phyloP scores from a whole-genome alignment of 2,329 filamentous ascomycete genomes.

The Thielaviopsis ethacetica region DNA sequence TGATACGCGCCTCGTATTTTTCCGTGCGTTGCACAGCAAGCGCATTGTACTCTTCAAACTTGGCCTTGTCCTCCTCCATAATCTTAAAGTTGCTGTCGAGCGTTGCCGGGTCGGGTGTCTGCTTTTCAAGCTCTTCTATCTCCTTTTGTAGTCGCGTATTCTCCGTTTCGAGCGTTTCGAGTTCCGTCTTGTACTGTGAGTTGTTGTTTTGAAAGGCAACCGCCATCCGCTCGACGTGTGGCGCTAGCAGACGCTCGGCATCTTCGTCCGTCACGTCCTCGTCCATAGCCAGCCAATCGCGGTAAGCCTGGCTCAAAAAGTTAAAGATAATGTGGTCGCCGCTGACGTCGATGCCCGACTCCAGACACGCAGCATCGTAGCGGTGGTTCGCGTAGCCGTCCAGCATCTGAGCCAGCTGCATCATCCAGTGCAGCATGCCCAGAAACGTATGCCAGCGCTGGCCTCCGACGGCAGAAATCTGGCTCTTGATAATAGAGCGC shows the following conservation, averaged over 20 bases:
- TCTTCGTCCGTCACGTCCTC: slow-evolving; percentile 79
- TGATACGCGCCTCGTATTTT: slow-evolving; percentile 69
- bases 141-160: slow-evolving; percentile 67
- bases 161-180: slow-evolving; percentile 74
- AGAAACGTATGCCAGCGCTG: slow-evolving; percentile 96
- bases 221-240: slow-evolving; percentile 79
- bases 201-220: slow-evolving; percentile 74
- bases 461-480: slow-evolving; percentile 84
- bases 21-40: slow-evolving; percentile 71
- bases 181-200: slow-evolving; percentile 66
- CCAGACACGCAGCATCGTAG: slow-evolving; percentile 81
- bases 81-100: slow-evolving; percentile 84
- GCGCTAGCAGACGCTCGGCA: slow-evolving; percentile 58
- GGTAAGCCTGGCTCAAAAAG: slow-evolving; percentile 78
- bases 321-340: slow-evolving; percentile 89
- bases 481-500: slow-evolving; percentile 88
- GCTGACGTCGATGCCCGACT: slow-evolving; percentile 72
- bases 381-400: slow-evolving; percentile 62
- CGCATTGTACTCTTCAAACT: slow-evolving; percentile 90
- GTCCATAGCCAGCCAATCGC: slow-evolving; percentile 85
- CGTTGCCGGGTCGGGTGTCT: slow-evolving; percentile 64
- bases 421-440: slow-evolving; percentile 94
- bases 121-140: slow-evolving; percentile 78
- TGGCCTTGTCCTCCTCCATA: slow-evolving; percentile 82
- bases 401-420: slow-evolving; percentile 91